Evolutionary conservation across 2,329 filamentous ascomycete species (phyloP), one percentile per base, ranked within the genome.

Genomic region (Penicillium sp.): DNA sequence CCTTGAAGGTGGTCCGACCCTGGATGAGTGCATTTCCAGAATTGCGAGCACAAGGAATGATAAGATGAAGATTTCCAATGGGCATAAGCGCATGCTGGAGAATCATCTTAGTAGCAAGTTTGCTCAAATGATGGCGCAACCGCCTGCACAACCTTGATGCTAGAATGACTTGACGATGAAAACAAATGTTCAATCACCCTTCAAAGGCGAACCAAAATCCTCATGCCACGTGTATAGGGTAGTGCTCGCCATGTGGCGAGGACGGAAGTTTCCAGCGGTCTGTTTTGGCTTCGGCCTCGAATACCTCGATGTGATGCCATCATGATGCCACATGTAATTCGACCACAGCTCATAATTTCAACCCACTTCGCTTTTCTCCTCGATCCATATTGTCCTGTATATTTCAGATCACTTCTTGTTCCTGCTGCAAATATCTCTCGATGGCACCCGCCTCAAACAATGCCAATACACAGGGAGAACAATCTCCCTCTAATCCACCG

Each of bases 1-100:
- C 24, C 45, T 54, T 53, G 61, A 61, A 12, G 42, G 56, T 46
- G 80, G 81, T 45, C 78, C 82, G 55, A 58, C 59, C 34, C 57
- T 82, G 5, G 73, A 79, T 52, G 78, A 80, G 16, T 78, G 80
- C 54, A 76, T 83, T 26, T 73, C 74, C 3, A 76, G 76, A 60
- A 65, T 81, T 16, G 79, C 77, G 0, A 70, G 67, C 33, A 74
- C 79, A 33, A 74, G 81, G 38, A 77, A 81, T n/a, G 62, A 74
- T 49, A 76, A 70, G 1, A 63, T 81, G 36, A 70, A 69, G 46
- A 53, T 76, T 9, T 74, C 74, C 0, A 64, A 69, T 31, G 72
- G 70, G 42, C 73, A 76, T 60, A 65, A 70, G 44, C 63, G 66
- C 7, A 71, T 68, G 65, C 29, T 69, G 39, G 61, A 69, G 43